A percentile compares a stretch with the other conserved stretches of the same genome.
Conservation (phyloP, 2,329 filamentous ascomycete genomes). For the Thielaviopsis populi region DNA sequence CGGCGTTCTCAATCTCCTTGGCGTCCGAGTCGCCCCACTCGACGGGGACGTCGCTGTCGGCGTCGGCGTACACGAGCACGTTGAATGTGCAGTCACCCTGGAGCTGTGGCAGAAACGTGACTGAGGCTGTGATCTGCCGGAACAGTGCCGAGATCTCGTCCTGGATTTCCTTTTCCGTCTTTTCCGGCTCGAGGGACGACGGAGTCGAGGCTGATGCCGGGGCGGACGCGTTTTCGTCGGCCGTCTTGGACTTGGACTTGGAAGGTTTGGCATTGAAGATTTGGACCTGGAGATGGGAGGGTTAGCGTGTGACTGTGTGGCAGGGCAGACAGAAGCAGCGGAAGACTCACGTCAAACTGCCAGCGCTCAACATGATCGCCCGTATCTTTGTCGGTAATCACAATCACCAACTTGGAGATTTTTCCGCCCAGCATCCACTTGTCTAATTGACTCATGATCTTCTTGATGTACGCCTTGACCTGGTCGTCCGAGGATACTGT, state of each 20-base stretch:
- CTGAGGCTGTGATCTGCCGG: conserved; percentile 92
- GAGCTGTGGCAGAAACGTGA: conserved; percentile 90
- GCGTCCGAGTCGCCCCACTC: conserved; percentile 98
- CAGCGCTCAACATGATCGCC: conserved; percentile 92
- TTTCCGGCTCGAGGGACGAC: conserved; percentile 38
- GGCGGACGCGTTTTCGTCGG: conserved; percentile 46
- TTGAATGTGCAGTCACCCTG: conserved; percentile 92
- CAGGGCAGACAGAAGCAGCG: neutral
- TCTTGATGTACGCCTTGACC: conserved; percentile 97
- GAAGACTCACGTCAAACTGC: conserved; percentile 71
- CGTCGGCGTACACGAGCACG: conserved; percentile 92
- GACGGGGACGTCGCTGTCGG: conserved; percentile 87
- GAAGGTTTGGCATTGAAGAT: conserved; percentile 27
- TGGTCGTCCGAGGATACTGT: conserved; percentile 87
- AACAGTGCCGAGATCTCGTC: conserved; percentile 93
- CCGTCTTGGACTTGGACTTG: conserved; percentile 35
- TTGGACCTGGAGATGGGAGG: conserved; percentile 23
- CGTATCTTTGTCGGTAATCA: conserved; percentile 93
- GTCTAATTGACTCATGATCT: conserved; percentile 95
- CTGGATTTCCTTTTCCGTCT: conserved; percentile 88
- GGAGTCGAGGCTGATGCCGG: conserved; percentile 13
- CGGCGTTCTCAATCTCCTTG: conserved; percentile 86
- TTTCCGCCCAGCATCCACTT: conserved; percentile 97
- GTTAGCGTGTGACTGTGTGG: neutral
- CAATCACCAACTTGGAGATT: conserved; percentile 91